These are phyloP conservation scores for Biscogniauxia mediterranea DNA, from an alignment of 2,329 filamentous ascomycete genomes.

Conservation along the genomic window DNA sequence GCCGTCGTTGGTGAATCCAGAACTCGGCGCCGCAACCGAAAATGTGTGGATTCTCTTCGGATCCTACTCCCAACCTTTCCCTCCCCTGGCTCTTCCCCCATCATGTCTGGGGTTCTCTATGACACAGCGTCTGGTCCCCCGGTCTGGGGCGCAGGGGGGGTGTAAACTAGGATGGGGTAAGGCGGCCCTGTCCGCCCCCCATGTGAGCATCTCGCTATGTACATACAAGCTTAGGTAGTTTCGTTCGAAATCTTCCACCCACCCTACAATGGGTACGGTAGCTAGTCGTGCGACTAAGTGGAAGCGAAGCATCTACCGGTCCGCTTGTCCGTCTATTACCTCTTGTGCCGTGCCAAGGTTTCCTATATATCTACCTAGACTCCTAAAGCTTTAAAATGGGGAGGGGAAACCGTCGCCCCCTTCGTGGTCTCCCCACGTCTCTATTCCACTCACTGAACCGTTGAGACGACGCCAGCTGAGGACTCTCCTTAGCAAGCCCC, in stretches of 20 bases:
- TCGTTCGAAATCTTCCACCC: conserved; percentile 25
- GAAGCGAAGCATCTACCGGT: conserved; percentile 26
- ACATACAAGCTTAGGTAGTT: conserved; percentile 16
- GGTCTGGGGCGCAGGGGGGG: conserved; percentile 12
- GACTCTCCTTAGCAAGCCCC: not conserved
- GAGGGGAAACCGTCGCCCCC: conserved; percentile 1
- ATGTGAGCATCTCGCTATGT: conserved; percentile 23
- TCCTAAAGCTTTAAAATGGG: conserved; percentile 7
- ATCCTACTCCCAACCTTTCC: conserved; percentile 5
- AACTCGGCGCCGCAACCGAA: conserved; percentile 25
- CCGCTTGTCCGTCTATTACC: conserved; percentile 28
- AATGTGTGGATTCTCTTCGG: conserved; percentile 15
- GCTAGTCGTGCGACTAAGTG: conserved; percentile 16
- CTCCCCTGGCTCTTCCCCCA: conserved; percentile 10
- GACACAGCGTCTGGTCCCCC: conserved; percentile 9
- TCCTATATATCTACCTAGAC: conserved; percentile 25
- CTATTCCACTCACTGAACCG: conserved; percentile 7
- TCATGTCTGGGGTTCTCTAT: conserved; percentile 18
- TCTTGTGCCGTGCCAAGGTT: conserved; percentile 13
- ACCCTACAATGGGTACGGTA: conserved; percentile 4
- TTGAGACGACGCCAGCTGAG: conserved; percentile 4
- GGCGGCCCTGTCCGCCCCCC: conserved; percentile 22
- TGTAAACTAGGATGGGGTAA: conserved; percentile 21
- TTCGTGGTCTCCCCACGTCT: conserved; percentile 9
- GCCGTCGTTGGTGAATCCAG: conserved; percentile 15